A percentile compares a stretch with the other conserved stretches of the same genome.
Evolutionary conservation across 148 eudicot species (phyloP).

Genomic region (Hydrangea macrophylla): DNA sequence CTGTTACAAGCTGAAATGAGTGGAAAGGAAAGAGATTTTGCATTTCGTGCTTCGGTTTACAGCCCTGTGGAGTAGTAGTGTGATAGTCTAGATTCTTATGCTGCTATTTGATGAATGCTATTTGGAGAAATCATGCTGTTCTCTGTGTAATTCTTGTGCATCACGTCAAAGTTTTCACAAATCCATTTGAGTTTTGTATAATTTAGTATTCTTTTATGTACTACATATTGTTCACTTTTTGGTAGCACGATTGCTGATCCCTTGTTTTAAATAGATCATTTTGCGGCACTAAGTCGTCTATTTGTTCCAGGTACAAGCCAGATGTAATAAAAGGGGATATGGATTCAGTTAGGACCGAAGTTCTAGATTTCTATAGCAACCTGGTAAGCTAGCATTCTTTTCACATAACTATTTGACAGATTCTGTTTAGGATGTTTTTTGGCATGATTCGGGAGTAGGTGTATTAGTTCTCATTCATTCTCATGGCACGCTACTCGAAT

Average conservation of each 20-base stretch:
- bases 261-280: conserved; percentile 1
- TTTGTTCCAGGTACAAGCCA: conserved; percentile 71
- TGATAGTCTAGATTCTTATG: neutral
- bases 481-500: too few species aligned
- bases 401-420: too few species aligned
- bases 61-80: neutral
- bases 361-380: conserved; percentile 56
- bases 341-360: conserved; percentile 84
- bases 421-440: neutral
- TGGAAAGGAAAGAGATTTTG: neutral
- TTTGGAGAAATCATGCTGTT: too few species aligned
- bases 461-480: neutral
- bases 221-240: neutral
- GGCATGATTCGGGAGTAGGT: neutral
- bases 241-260: neutral
- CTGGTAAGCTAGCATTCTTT: conserved; percentile 41
- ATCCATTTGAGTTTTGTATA: neutral
- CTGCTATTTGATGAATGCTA: neutral
- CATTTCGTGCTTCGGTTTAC: neutral
- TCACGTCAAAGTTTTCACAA: too few species aligned
- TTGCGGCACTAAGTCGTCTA: neutral
- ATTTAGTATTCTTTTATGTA: neutral
- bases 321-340: conserved; percentile 88
- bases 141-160: too few species aligned
- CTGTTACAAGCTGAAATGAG: neutral